phyloP scores from a whole-genome alignment of 768 basidiomycete species.

The Podaxis sp. region DNA sequence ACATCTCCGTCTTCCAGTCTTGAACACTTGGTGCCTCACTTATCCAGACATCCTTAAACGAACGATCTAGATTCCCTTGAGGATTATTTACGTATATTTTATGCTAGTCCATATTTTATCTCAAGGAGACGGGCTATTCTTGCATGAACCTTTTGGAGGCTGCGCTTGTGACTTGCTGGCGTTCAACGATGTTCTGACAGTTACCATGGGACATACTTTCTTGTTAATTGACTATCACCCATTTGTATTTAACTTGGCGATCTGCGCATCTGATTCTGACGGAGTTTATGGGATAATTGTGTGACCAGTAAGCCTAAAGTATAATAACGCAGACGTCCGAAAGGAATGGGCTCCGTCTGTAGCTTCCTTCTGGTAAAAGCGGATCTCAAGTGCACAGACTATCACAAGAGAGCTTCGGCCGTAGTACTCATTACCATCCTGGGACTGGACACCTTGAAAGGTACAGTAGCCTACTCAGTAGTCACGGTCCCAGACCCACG shows the following conservation, averaged over 20 bases:
- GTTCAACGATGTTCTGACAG: background rate
- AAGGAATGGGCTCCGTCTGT: no score
- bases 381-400: no score
- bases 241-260: background rate
- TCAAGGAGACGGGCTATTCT: background rate
- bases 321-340: no score
- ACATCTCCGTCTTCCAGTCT: constrained; percentile 47
- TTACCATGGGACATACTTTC: background rate
- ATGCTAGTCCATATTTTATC: background rate
- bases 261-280: background rate
- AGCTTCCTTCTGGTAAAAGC: no score
- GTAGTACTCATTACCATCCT: no score
- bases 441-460: no score
- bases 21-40: background rate
- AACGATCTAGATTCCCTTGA: background rate
- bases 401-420: no score
- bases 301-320: no score
- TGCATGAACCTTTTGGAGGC: background rate
- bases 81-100: background rate
- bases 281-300: background rate
- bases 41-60: background rate
- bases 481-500: no score
- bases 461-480: no score
- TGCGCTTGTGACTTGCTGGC: background rate
- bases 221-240: no score